Evolutionary conservation across 306 rosid species (phyloP), one percentile per base, ranked within the genome.

Genomic region (Dalbergia oliveri): DNA sequence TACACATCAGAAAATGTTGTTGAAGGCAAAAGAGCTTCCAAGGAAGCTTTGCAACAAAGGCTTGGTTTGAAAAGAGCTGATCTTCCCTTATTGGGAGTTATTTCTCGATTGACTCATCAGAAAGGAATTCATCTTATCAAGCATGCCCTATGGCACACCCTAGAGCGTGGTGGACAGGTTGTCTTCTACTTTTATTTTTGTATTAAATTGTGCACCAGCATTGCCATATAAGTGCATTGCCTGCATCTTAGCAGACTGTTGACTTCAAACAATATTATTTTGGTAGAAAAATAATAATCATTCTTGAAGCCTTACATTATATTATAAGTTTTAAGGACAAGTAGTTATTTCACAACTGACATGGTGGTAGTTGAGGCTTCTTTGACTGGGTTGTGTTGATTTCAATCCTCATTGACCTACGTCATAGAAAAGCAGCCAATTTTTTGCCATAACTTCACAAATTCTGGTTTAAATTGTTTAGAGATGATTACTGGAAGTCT

Each of bases 51-150:
- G 87, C 98, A 93, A 77, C 86, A 49, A 80, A 91, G 37, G 87
- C 98, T 96, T 81, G 91, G 92, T 82, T 74, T 96, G 51, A 81
- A 66, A 82, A 87, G 18, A 69, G 87, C 89, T 8, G 97, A 93
- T 86, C 90, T 91, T 75, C 99, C 99, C 69, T 75, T 93, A 61
- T 87, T 96, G 5, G 98, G 99, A 73, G 76, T 96, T 69, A 90
- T 96, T 80, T 75, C 92, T 73, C 94, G 99, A 77, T 77, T 96
- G 85, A 96, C 99, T 79, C 93, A 91, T 66, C 99, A 96, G 81
- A 96, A 96, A 90, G 99, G 99, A 88, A 96, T 93, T 72, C 97
- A 96, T 87, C 99, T 96, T 80, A 96, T 96, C 86, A 93, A 90
- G 82, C 98, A 93, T 80, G 97, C 98, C 74, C 88, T 96, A 56